These are phyloP conservation scores for Przewalskia tangutica DNA, from an alignment of 257 asterid species.

Conservation along the genomic window DNA sequence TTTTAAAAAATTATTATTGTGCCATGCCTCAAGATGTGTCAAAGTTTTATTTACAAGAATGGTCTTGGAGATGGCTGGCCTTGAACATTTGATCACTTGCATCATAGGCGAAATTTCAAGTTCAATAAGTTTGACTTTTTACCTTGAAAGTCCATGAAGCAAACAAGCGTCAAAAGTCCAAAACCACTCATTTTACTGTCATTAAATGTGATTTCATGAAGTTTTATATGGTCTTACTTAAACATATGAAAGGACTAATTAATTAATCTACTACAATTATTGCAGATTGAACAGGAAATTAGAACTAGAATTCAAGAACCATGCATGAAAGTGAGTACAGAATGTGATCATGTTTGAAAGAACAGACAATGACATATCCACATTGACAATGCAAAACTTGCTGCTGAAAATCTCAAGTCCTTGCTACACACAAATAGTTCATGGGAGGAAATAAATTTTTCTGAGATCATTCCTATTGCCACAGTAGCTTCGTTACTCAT, in stretches of 20 bases:
- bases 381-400: constrained; percentile 25
- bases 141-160: too few relatives aligned
- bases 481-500: constrained; percentile 41
- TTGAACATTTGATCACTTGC: too few relatives aligned
- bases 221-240: too few relatives aligned
- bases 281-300: constrained; percentile 14
- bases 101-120: too few relatives aligned
- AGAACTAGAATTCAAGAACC: constrained; percentile 24
- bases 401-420: constrained; percentile 24
- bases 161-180: too few relatives aligned
- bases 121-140: too few relatives aligned
- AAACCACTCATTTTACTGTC: too few relatives aligned
- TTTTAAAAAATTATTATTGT: neutral
- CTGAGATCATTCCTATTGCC: constrained; percentile 21
- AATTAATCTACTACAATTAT: neutral
- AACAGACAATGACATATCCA: constrained; percentile 35
- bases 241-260: neutral
- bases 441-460: constrained; percentile 27
- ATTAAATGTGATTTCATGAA: too few relatives aligned
- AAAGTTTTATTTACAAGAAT: too few relatives aligned
- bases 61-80: too few relatives aligned
- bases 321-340: constrained; percentile 40
- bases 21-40: too few relatives aligned
- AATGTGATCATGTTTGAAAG: constrained; percentile 39
- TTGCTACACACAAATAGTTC: constrained; percentile 7